phyloP scores from a whole-genome alignment of 1,284 basidiomycete species.

The Apiotrichum gamsii region DNA sequence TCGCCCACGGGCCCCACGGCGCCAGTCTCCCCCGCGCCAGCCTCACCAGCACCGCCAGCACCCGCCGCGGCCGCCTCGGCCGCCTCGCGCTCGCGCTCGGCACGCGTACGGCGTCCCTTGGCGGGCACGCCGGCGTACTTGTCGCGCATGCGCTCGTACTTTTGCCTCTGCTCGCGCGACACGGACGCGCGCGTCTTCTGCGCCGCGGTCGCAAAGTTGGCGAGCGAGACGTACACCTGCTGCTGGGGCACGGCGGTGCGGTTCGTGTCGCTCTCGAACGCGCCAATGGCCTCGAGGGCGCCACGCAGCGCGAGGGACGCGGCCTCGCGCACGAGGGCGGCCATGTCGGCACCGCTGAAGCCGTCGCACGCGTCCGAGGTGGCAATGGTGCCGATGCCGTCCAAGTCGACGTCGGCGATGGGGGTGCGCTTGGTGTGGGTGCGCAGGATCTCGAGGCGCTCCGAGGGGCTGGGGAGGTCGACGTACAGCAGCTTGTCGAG shows the following conservation, averaged over 20 bases:
- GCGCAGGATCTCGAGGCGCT: slow-evolving; percentile 78
- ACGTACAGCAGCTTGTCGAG: slow-evolving; percentile 96
- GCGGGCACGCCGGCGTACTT: slow-evolving; percentile 66
- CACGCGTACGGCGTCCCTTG: slow-evolving; percentile 35
- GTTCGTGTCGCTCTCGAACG: slow-evolving; percentile 51
- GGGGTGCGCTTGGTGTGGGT: slow-evolving; percentile 70
- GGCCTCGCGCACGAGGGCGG: slow-evolving; percentile 80
- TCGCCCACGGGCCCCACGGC: not conserved
- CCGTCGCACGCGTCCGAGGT: slow-evolving; percentile 62
- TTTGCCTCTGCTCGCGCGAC: slow-evolving; percentile 66
- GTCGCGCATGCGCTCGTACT: slow-evolving; percentile 70
- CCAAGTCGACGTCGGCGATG: slow-evolving; percentile 50
- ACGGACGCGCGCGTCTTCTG: slow-evolving; percentile 85
- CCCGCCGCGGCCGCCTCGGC: not conserved
- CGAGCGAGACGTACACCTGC: slow-evolving; percentile 49
- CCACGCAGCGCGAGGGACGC: slow-evolving; percentile 75
- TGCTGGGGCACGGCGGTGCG: slow-evolving; percentile 4
- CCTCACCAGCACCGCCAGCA: not conserved
- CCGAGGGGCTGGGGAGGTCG: slow-evolving; percentile 70
- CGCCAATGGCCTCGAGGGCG: slow-evolving; percentile 60
- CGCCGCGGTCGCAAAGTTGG: slow-evolving; percentile 70
- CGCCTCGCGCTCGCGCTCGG: slow-evolving; percentile 26
- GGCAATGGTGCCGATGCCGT: slow-evolving; percentile 38
- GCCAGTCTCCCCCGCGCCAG: not conserved
- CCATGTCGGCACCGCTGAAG: slow-evolving; percentile 84